These are phyloP conservation scores for Podospora conica DNA, from an alignment of 495 filamentous ascomycete species.

Conservation along the genomic window DNA sequence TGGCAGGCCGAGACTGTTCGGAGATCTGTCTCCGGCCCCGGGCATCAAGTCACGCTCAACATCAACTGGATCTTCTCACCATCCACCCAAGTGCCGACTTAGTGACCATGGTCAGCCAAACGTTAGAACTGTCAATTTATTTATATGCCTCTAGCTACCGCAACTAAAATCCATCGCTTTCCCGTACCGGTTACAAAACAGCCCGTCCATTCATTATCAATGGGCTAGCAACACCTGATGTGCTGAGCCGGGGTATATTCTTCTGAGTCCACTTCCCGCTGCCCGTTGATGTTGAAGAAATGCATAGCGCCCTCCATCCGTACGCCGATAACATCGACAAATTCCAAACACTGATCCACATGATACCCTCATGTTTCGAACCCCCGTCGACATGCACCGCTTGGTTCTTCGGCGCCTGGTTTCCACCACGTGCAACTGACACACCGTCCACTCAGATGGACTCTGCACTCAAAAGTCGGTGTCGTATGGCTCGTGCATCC, in stretches of 20 bases:
- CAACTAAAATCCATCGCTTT: neutral
- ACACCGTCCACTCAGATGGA: neutral
- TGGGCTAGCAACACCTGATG: neutral
- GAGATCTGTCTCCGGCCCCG: neutral
- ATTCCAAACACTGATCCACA: neutral
- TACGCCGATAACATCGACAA: neutral
- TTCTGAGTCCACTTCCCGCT: neutral
- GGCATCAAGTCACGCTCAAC: neutral
- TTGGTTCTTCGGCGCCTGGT: neutral
- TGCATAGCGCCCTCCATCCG: neutral
- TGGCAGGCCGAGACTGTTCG: neutral
- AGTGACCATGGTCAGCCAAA: no score
- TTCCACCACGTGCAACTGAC: neutral
- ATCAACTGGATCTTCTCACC: neutral
- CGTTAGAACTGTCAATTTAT: no score
- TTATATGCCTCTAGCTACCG: neutral
- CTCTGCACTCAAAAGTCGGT: neutral
- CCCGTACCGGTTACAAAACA: neutral
- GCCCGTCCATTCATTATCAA: neutral
- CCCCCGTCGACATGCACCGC: neutral
- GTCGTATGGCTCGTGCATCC: constrained; percentile 23
- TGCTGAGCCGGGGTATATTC: neutral
- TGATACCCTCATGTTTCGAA: no score
- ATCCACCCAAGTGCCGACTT: neutral
- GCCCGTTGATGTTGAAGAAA: neutral